A percentile compares a stretch with the other conserved stretches of the same genome.
phyloP scores from a whole-genome alignment of 768 basidiomycete species.

The Rubroboletus pulcherrimus region DNA sequence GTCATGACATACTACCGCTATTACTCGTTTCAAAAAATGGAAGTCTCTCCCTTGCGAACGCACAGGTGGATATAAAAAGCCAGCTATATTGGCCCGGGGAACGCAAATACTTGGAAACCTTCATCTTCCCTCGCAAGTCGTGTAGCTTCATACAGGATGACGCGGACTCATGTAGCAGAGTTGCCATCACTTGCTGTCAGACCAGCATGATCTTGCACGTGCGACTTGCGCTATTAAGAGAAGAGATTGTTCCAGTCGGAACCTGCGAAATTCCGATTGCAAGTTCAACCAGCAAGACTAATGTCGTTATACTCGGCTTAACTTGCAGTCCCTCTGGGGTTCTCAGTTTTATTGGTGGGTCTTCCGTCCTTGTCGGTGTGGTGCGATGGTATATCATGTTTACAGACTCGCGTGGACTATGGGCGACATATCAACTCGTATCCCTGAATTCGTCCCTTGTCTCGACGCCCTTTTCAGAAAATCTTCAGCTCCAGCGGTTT shows the following conservation, averaged over 20 bases:
- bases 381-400: not conserved
- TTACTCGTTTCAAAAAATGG: constrained; percentile 35
- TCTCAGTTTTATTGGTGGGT: constrained; percentile 49
- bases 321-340: constrained; percentile 43
- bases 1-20: constrained; percentile 23
- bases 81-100: constrained; percentile 26
- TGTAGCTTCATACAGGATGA: constrained; percentile 28
- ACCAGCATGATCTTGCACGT: constrained; percentile 18
- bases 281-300: not conserved
- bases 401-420: constrained; percentile 43
- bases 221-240: constrained; percentile 19
- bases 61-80: constrained; percentile 26
- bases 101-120: constrained; percentile 27
- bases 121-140: constrained; percentile 28
- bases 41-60: constrained; percentile 30
- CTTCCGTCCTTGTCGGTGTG: not conserved
- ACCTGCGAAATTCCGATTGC: constrained; percentile 22
- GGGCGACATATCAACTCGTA: constrained; percentile 37
- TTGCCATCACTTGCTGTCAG: constrained; percentile 25
- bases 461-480: constrained; percentile 18
- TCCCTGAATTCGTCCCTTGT: constrained; percentile 24
- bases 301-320: constrained; percentile 8
- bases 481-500: constrained; percentile 24
- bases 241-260: constrained; percentile 14
- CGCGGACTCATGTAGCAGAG: not conserved